Percentiles rank a stretch among this genome's conserved stretches.
Evolutionary conservation across 129 eudicot species (phyloP).

Genomic region (Calendula officinalis): DNA sequence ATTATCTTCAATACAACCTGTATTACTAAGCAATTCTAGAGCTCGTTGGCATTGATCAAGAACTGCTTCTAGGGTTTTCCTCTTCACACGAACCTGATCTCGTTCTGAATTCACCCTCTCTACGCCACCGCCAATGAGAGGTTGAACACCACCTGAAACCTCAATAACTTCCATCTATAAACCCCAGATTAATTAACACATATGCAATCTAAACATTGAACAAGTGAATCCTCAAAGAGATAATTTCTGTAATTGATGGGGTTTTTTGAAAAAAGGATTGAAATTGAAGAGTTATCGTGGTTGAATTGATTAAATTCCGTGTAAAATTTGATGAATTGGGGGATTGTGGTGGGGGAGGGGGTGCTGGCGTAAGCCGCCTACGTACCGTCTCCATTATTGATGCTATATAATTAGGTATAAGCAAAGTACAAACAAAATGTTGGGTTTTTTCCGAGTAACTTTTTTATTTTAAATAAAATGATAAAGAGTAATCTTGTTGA

Average conservation of each 20-base stretch:
- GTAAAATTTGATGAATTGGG: neutral
- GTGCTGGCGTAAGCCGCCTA: slow-evolving; percentile 43
- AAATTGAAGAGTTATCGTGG: neutral
- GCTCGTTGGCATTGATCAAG: slow-evolving; percentile 86
- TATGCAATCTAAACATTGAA: neutral
- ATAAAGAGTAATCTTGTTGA: no score
- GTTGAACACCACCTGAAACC: neutral
- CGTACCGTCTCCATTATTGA: slow-evolving; percentile 36
- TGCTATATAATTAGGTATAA: slow-evolving; percentile 25
- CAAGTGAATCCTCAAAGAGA: neutral
- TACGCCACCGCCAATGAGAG: neutral
- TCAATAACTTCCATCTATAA: slow-evolving; percentile 3
- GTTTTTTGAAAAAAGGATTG: neutral
- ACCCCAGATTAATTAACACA: neutral
- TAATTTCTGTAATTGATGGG: neutral
- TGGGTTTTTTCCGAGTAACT: neutral
- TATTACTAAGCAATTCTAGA: slow-evolving; percentile 60
- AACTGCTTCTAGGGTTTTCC: slow-evolving; percentile 84
- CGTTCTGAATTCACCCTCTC: slow-evolving; percentile 33
- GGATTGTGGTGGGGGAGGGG: slow-evolving; percentile 14
- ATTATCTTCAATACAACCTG: slow-evolving; percentile 42
- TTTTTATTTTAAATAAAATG: no score
- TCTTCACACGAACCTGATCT: slow-evolving; percentile 67
- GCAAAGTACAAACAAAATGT: slow-evolving; percentile 23
- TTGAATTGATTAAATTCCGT: neutral